Base-by-base conservation (phyloP, 306 rosid genomes). In the Mucuna pruriens region DNA sequence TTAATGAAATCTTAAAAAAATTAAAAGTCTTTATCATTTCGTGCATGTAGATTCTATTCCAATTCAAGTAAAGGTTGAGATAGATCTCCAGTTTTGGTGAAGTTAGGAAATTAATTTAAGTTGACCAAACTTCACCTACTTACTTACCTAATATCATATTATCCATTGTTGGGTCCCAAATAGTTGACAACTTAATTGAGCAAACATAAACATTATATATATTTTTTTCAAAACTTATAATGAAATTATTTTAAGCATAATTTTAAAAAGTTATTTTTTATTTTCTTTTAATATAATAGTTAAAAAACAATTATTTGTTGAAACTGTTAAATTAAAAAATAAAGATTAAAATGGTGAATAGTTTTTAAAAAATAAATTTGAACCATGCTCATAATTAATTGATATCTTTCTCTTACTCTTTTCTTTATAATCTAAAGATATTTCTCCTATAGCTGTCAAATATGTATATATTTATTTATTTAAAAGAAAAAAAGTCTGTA, bases 81-180 rank as follows among this genome's bases (percentile, higher is more conserved):
- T 76, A 12, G 60, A 39, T 77, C 49, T 62, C 46, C 34, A 16
- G 23, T 22, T 77, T 77, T 38, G 78, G 69, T 26, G 10, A 71
- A 33, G 78, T 71, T 71, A 20, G 64, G 42, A 58, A 42, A 57
- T 25, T 34, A 34, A 22, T 20, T 69, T 33, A 42, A 61, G 79
- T 38, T 39, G 40, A 71, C 73, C 79, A 39, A 83, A 63, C 80
- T 62, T 77, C 75, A 71, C 79, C 78, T 34, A 65, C 33, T 29
- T 17, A 61, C 52, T 67, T 57, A 57, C 69, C 23, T 33, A 42
- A 51, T 2, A 13, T 65, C 2, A 4, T 52, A 11, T 33, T 67
- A 40, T 33, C 63, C 7, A 29, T 65, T 40, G 10, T 0, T 39
- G 69, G 64, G 55, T 67, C 38, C 66, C 29, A 46, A 76, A 44